Conservation (phyloP, 1,284 basidiomycete genomes). For the Malassezia psittaci region DNA sequence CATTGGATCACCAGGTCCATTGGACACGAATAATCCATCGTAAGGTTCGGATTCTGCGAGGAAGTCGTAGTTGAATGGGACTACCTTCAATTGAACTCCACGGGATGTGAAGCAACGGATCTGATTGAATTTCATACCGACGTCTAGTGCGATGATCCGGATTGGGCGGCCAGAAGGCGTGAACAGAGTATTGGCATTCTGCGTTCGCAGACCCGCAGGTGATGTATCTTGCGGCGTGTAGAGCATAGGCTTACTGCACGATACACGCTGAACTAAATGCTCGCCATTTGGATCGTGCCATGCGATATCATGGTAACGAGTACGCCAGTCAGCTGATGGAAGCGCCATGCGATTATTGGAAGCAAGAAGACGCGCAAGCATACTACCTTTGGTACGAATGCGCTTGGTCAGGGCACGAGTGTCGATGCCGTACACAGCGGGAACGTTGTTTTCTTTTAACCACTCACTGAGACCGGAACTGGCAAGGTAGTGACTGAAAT, state of each 20-base stretch:
- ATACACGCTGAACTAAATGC: conserved; percentile 86
- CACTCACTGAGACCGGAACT: conserved; percentile 75
- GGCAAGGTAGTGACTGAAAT: conserved; percentile 91
- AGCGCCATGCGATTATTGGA: conserved; percentile 17
- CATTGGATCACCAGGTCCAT: conserved; percentile 94
- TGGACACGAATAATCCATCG: conserved; percentile 93
- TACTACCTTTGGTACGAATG: conserved; percentile 84
- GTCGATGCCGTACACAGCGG: conserved; percentile 92
- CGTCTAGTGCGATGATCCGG: conserved; percentile 82
- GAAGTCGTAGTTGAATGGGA: conserved; percentile 95
- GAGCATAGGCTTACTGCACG: conserved; percentile 60
- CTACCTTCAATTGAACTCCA: conserved; percentile 90
- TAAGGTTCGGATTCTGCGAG: conserved; percentile 62
- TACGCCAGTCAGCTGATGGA: conserved; percentile 57
- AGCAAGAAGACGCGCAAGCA: conserved; percentile 56
- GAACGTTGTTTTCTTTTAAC: conserved; percentile 89
- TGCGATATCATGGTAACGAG: conserved; percentile 68
- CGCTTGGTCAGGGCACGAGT: conserved; percentile 93
- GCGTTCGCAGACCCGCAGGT: conserved; percentile 49
- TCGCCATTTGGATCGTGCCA: conserved; percentile 79
- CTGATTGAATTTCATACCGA: conserved; percentile 99
- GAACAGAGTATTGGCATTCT: conserved; percentile 52
- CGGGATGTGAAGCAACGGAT: conserved; percentile 90
- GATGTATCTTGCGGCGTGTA: conserved; percentile 52
- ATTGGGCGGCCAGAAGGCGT: conserved; percentile 71